Evolutionary conservation across 1,139 yeast genomes (phyloP), one percentile per base, ranked within the genome.

Genomic region (Protomyces gravidus): DNA sequence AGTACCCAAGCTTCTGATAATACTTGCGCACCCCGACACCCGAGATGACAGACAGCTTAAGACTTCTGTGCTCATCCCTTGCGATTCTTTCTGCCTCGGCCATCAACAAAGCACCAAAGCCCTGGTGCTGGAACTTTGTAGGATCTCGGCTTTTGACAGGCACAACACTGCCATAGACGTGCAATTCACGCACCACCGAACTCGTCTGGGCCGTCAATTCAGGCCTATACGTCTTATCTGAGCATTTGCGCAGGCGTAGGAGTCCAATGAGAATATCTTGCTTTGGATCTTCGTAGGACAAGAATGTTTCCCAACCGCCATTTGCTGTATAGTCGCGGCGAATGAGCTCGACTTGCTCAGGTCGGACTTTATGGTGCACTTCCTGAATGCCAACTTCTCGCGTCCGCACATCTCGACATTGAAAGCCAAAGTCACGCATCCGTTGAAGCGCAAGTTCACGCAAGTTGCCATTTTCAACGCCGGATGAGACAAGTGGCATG

Each of bases 351-450:
- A 92, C 96, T 72, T 92, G 97, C 70, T 94, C 97, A 0, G 99
- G 99, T 46, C 87, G 87, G 28, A 94, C 96, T 72, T 90, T 90
- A 72, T 90, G 96, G 71, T 92, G 98, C 2, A 92, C 97, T 71
- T 92, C 98, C 73, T 92, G 97, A 63, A 92, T 92, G 63, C 99
- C 99, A 30, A 94, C 99, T 74, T 92, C 99, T 73, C 99, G 82
- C 0, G 98, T 89, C 71, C 99, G 83, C n/a, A 92, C 96, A 71
- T 92, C 99, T 67, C 98, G 80, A 73, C 98, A 92, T 42, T 87
- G 79, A 0, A 97, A 89, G 62, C 98, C 98, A 69, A 92, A 89
- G 76, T 92, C 98, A 70, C 89, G 89, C 98, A 92, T 94, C 74
- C 99, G 81, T 1, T 97, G 96, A 60, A 92, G 76, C 0, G 98